A percentile compares a stretch with the other conserved stretches of the same genome.
Evolutionary conservation across 2,329 filamentous ascomycete species (phyloP).

Genomic region (Plenodomus lindquistii): DNA sequence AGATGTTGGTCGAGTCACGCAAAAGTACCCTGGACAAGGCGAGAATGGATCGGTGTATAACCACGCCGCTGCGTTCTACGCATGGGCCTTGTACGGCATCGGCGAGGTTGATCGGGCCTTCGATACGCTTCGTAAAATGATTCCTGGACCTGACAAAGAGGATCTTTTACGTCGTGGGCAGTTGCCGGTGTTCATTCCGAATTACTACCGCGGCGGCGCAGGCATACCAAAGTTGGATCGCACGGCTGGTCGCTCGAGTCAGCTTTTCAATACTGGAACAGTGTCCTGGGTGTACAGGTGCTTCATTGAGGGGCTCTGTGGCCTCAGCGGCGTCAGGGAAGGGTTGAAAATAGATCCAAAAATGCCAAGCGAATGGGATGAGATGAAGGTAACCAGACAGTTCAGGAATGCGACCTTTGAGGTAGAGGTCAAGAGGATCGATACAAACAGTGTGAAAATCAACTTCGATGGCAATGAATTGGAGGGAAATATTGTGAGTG

Average conservation of each 20-base stretch:
- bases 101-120: constrained; percentile 57
- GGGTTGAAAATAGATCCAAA: constrained; percentile 56
- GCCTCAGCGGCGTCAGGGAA: constrained; percentile 54
- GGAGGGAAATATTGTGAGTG: constrained; percentile 47
- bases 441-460: constrained; percentile 49
- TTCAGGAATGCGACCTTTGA: constrained; percentile 59
- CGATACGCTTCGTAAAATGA: constrained; percentile 56
- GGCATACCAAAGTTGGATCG: constrained; percentile 24
- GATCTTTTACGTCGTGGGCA: constrained; percentile 60
- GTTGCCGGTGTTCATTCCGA: constrained; percentile 61
- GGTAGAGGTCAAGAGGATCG: constrained; percentile 50
- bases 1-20: constrained; percentile 62
- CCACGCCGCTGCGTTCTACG: constrained; percentile 60
- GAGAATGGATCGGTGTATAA: constrained; percentile 64
- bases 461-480: constrained; percentile 45
- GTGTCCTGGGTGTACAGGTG: constrained; percentile 61
- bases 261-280: constrained; percentile 63
- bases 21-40: constrained; percentile 62
- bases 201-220: constrained; percentile 55
- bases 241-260: constrained; percentile 60
- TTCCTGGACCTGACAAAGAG: constrained; percentile 57
- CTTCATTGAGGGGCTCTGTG: constrained; percentile 60
- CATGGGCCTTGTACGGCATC: constrained; percentile 58
- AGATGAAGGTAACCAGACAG: constrained; percentile 51
- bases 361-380: constrained; percentile 56